These are phyloP conservation scores for Suillus paluster DNA, from an alignment of 768 basidiomycete species.

Conservation along the genomic window DNA sequence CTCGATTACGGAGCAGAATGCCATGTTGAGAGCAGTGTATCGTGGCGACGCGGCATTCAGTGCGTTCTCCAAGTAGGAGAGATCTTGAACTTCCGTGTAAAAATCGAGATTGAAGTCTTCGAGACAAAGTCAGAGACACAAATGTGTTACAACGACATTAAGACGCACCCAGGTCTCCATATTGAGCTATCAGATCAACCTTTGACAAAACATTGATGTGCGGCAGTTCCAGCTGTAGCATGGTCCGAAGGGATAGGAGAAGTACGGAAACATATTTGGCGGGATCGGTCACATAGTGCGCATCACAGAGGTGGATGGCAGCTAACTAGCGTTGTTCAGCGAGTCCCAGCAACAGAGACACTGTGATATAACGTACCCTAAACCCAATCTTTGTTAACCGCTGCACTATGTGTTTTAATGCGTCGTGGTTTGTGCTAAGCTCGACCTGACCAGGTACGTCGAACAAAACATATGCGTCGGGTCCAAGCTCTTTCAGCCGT, in stretches of 20 bases:
- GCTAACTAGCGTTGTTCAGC: slow-evolving; percentile 63
- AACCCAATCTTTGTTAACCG: slow-evolving; percentile 76
- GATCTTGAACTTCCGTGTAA: slow-evolving; percentile 97
- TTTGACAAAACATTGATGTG: slow-evolving; percentile 98
- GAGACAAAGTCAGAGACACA: neutral
- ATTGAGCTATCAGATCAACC: slow-evolving; percentile 86
- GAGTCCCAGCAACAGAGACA: slow-evolving; percentile 5
- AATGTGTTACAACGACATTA: neutral
- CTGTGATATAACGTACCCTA: slow-evolving; percentile 63
- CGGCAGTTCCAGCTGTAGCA: slow-evolving; percentile 98
- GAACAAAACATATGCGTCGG: slow-evolving; percentile 87
- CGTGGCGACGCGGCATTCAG: slow-evolving; percentile 69
- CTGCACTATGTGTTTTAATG: slow-evolving; percentile 78
- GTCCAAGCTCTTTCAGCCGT: slow-evolving; percentile 62
- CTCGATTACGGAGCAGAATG: slow-evolving; percentile 90
- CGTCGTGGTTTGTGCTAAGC: slow-evolving; percentile 93
- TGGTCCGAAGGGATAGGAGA: slow-evolving; percentile 89
- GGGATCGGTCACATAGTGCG: slow-evolving; percentile 96
- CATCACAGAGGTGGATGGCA: slow-evolving; percentile 94
- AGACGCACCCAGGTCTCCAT: slow-evolving; percentile 87
- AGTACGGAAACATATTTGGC: slow-evolving; percentile 94
- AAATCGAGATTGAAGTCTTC: slow-evolving; percentile 96
- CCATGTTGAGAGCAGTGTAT: slow-evolving; percentile 82
- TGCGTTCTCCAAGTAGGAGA: slow-evolving; percentile 82
- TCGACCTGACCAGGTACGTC: slow-evolving; percentile 98